Conservation (phyloP, 2,329 filamentous ascomycete species). For the Metarhizium rileyi region DNA sequence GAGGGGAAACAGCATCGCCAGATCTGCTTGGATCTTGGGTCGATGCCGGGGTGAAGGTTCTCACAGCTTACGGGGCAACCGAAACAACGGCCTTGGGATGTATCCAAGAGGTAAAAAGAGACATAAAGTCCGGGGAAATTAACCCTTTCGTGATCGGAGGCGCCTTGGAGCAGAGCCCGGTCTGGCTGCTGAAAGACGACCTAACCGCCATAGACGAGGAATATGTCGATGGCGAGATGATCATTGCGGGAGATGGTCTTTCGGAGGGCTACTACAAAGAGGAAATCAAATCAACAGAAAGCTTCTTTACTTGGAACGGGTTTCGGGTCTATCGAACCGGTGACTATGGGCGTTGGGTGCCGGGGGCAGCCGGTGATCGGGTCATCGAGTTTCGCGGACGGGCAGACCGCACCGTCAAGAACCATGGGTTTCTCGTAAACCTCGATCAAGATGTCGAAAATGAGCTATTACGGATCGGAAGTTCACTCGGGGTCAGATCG, state of each 20-base stretch:
- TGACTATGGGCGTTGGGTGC: slow-evolving; percentile 5
- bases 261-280: slow-evolving; percentile 5
- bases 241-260: slow-evolving; percentile 5
- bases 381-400: slow-evolving; percentile 6
- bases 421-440: slow-evolving; percentile 5
- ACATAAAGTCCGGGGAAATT: not conserved
- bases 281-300: not conserved
- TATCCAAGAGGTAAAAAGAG: not conserved
- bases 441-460: slow-evolving; percentile 7
- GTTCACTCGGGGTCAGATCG: slow-evolving; percentile 1
- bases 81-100: slow-evolving; percentile 6
- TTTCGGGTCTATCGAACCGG: slow-evolving; percentile 3
- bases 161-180: not conserved
- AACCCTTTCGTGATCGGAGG: slow-evolving; percentile 2
- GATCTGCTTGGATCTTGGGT: slow-evolving; percentile 1
- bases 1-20: slow-evolving; percentile 2
- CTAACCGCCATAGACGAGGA: not conserved
- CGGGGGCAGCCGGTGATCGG: not conserved
- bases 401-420: slow-evolving; percentile 7
- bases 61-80: slow-evolving; percentile 4
- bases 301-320: not conserved
- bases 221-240: slow-evolving; percentile 2
- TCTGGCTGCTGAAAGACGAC: not conserved
- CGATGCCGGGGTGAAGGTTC: slow-evolving; percentile 4
- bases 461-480: not conserved